A percentile compares a stretch with the other conserved stretches of the same genome.
These are phyloP conservation scores for Pterocarpus santalinus DNA, from an alignment of 306 rosid species.

Conservation along the genomic window DNA sequence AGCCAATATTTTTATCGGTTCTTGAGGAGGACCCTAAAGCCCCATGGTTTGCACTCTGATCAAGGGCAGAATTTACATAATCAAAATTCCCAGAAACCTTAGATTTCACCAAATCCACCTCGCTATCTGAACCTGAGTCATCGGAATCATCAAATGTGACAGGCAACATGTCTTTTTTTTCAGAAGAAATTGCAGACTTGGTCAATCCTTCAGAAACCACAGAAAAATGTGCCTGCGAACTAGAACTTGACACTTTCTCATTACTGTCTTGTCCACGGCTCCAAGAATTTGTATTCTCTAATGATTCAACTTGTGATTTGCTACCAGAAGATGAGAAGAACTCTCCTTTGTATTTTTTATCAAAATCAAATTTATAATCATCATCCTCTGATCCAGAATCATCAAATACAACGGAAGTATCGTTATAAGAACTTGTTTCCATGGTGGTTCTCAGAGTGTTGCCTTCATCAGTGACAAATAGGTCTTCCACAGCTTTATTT, in stretches of 20 bases:
- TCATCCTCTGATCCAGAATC: slow-evolving; percentile 78
- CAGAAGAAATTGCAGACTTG: slow-evolving; percentile 57
- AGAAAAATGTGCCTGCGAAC: slow-evolving; percentile 56
- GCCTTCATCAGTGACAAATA: slow-evolving; percentile 58
- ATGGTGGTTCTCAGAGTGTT: slow-evolving; percentile 41
- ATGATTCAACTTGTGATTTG: slow-evolving; percentile 54
- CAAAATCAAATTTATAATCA: slow-evolving; percentile 54
- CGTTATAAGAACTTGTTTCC: slow-evolving; percentile 54
- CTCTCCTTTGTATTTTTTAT: slow-evolving; percentile 52
- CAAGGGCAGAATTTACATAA: slow-evolving; percentile 51
- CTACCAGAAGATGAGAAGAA: slow-evolving; percentile 53
- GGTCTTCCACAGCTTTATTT: slow-evolving; percentile 47
- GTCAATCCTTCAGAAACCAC: slow-evolving; percentile 59
- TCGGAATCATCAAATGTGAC: slow-evolving; percentile 86
- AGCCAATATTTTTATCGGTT: slow-evolving; percentile 47
- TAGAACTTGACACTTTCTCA: slow-evolving; percentile 50
- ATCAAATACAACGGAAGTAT: slow-evolving; percentile 68
- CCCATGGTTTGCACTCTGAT: slow-evolving; percentile 52
- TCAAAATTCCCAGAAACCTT: slow-evolving; percentile 50
- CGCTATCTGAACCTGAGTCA: slow-evolving; percentile 74
- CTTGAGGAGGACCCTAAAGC: slow-evolving; percentile 57
- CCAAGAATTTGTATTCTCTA: slow-evolving; percentile 58
- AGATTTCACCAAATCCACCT: slow-evolving; percentile 58
- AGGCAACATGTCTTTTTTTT: slow-evolving; percentile 58
- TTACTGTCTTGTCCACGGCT: slow-evolving; percentile 51